These are phyloP conservation scores for Phytopythium mirpurense DNA, from an alignment of 352 stramenopile genomes.

Conservation along the genomic window DNA sequence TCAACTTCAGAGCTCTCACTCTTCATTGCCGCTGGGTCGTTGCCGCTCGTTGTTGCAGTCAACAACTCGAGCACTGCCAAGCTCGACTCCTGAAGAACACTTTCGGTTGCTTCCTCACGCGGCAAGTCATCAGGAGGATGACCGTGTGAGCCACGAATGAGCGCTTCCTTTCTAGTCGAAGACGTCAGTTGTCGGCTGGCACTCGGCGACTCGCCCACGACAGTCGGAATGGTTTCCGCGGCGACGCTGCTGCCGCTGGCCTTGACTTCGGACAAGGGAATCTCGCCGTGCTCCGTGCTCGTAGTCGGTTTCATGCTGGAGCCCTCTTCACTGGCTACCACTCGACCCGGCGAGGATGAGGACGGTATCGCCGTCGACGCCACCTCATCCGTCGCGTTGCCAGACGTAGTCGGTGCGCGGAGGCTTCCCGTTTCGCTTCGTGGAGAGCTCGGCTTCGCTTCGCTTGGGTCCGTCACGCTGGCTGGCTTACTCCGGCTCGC, in stretches of 20 bases:
- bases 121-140: background rate
- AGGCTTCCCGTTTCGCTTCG: background rate
- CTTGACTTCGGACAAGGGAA: background rate
- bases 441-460: background rate
- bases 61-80: background rate
- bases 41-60: background rate
- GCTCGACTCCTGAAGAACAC: background rate
- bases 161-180: background rate
- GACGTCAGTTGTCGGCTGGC: background rate
- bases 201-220: no score
- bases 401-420: background rate
- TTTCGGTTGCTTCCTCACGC: background rate
- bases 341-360: background rate
- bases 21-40: background rate
- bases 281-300: background rate
- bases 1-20: background rate
- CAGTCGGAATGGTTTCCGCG: background rate
- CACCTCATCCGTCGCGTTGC: background rate
- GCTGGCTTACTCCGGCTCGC: background rate
- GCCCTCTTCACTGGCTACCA: background rate
- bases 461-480: conserved; percentile 1
- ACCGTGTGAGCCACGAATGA: background rate
- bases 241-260: background rate
- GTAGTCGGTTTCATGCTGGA: background rate
- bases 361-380: background rate